Evolutionary conservation across 2,329 filamentous ascomycete genomes (phyloP).

Genomic region (Raffaelea deltoideospora): DNA sequence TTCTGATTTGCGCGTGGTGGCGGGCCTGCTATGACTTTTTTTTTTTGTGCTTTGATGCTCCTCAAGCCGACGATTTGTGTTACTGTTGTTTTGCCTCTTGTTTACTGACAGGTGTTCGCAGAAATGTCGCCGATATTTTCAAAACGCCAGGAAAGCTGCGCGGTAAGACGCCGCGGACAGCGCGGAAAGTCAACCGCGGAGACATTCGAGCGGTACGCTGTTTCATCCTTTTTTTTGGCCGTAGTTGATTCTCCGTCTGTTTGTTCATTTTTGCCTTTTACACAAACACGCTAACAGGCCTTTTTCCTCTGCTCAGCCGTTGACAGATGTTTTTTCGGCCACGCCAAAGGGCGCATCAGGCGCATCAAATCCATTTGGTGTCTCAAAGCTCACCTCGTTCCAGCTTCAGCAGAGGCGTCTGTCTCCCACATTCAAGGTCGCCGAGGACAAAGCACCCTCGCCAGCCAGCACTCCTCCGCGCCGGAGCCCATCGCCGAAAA

Average conservation of each 20-base stretch:
- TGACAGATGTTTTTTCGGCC: slow-evolving; percentile 43
- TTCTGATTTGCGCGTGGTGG: not conserved
- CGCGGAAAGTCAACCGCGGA: slow-evolving; percentile 40
- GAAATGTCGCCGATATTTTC: slow-evolving; percentile 88
- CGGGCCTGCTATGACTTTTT: too few relatives aligned
- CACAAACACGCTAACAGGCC: too few relatives aligned
- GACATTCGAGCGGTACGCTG: slow-evolving; percentile 49
- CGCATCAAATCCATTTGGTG: slow-evolving; percentile 37
- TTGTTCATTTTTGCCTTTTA: not conserved
- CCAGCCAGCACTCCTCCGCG: slow-evolving; percentile 16
- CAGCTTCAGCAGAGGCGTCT: slow-evolving; percentile 30
- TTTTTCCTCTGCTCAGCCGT: too few relatives aligned
- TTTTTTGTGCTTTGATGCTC: not conserved
- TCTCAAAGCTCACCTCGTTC: slow-evolving; percentile 22
- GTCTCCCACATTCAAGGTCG: slow-evolving; percentile 31
- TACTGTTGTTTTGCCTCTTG: too few relatives aligned
- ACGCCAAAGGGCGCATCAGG: slow-evolving; percentile 36
- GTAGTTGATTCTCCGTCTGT: not conserved
- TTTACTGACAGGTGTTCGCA: slow-evolving; percentile 20
- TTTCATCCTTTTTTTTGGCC: slow-evolving; percentile 1
- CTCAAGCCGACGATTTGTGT: too few relatives aligned
- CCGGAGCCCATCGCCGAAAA: slow-evolving; percentile 13
- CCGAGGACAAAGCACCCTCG: slow-evolving; percentile 39
- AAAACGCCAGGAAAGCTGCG: slow-evolving; percentile 79
- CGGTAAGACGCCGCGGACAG: slow-evolving; percentile 64